These are phyloP conservation scores for Plasmodium coatneyi DNA, from an alignment of 169 alveolate genomes.

Conservation along the genomic window DNA sequence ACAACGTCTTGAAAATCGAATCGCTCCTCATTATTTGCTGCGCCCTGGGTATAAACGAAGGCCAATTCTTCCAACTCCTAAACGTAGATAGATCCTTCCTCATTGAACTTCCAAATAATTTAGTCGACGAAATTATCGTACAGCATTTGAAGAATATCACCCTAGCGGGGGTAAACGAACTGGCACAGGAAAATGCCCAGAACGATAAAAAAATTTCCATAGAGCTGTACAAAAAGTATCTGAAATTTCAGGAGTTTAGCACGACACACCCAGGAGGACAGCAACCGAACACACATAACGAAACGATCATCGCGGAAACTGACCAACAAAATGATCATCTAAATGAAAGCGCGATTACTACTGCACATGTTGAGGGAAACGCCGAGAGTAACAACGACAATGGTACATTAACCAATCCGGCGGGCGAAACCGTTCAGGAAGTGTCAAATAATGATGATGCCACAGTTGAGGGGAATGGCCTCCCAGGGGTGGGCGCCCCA, in stretches of 20 bases:
- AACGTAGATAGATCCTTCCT: slow-evolving; percentile 73
- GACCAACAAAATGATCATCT: background rate
- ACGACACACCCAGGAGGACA: background rate
- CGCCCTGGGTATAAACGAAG: slow-evolving; percentile 63
- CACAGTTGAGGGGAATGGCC: background rate
- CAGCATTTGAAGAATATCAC: slow-evolving; percentile 71
- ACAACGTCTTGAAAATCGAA: slow-evolving; percentile 50
- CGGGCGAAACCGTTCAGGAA: background rate
- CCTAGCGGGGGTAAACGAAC: slow-evolving; percentile 20
- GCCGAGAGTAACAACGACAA: background rate
- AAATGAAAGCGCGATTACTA: background rate
- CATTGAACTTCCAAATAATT: slow-evolving; percentile 49
- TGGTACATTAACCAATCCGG: background rate
- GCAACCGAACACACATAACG: background rate
- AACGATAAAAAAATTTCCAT: slow-evolving; percentile 39
- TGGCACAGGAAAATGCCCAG: slow-evolving; percentile 30
- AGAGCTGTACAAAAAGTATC: slow-evolving; percentile 45
- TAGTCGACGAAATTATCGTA: slow-evolving; percentile 60
- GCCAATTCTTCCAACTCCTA: slow-evolving; percentile 45
- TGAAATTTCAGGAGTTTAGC: slow-evolving; percentile 41
- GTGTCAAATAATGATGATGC: background rate
- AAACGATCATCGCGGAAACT: background rate
- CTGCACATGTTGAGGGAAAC: background rate
- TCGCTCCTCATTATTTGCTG: slow-evolving; percentile 71
- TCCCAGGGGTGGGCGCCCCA: background rate